phyloP scores from a whole-genome alignment of 2,329 filamentous ascomycete genomes.

The Arthrobotrys iridis region DNA sequence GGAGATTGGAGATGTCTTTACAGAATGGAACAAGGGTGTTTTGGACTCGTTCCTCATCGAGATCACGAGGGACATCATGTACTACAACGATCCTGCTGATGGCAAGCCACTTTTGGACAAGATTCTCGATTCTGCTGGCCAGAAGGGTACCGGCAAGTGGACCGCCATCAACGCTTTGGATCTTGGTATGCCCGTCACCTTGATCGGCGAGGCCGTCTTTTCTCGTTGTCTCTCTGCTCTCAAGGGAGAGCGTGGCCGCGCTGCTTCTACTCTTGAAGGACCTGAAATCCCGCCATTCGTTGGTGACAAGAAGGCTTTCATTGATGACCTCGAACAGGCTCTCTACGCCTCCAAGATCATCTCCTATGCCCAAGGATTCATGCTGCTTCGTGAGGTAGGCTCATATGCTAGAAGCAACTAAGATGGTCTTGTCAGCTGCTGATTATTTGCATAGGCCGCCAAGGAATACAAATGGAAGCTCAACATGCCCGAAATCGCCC shows the following conservation, averaged over 20 bases:
- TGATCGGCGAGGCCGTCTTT: conserved; percentile 97
- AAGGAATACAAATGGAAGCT: conserved; percentile 98
- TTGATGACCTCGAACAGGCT: conserved; percentile 97
- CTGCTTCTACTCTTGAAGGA: conserved; percentile 80
- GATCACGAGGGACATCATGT: conserved; percentile 98
- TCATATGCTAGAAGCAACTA: neutral
- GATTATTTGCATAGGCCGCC: conserved; percentile 73
- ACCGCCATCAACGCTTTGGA: conserved; percentile 99
- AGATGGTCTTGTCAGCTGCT: neutral
- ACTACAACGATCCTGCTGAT: conserved; percentile 91
- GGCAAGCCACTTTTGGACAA: conserved; percentile 93
- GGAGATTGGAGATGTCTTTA: conserved; percentile 94
- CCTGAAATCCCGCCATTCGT: conserved; percentile 78
- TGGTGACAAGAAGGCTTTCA: conserved; percentile 91
- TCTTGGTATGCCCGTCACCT: conserved; percentile 96
- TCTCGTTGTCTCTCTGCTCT: conserved; percentile 91
- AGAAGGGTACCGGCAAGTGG: conserved; percentile 99
- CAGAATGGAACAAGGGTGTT: conserved; percentile 98
- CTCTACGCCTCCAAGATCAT: conserved; percentile 99
- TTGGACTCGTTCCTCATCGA: conserved; percentile 99
- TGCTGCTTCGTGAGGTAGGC: conserved; percentile 97
- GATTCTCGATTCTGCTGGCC: conserved; percentile 97
- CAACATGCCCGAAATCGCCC: conserved; percentile 99
- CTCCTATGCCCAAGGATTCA: conserved; percentile 99
- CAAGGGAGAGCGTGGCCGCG: conserved; percentile 90